These are phyloP conservation scores for Poteriospumella lacustris DNA, from an alignment of 108 stramenopile species.

Conservation along the genomic window DNA sequence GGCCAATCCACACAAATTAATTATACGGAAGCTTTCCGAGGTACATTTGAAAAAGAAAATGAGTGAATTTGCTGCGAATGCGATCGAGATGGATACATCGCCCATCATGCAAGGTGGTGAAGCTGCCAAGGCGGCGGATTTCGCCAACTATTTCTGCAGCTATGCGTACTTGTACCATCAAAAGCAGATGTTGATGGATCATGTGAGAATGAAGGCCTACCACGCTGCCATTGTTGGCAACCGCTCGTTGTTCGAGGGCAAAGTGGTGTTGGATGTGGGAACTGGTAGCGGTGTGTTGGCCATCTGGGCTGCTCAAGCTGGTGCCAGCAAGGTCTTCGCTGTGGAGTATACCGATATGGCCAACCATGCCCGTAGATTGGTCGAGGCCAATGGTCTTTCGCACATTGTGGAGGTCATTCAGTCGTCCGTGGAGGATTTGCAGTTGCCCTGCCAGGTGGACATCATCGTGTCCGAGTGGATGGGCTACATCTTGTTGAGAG, in stretches of 20 bases:
- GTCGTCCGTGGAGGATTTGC: conserved; percentile 49
- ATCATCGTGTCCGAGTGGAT: conserved; percentile 98
- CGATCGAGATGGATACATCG: background rate
- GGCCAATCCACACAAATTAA: no score
- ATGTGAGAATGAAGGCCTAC: conserved; percentile 95
- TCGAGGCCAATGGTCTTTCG: conserved; percentile 77
- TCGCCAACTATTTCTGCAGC: conserved; percentile 87
- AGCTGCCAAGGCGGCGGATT: conserved; percentile 63
- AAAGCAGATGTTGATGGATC: conserved; percentile 96
- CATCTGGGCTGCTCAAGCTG: conserved; percentile 93
- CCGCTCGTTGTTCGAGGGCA: conserved; percentile 78
- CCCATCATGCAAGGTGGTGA: conserved; percentile 32
- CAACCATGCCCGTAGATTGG: conserved; percentile 78
- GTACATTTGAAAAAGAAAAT: no score
- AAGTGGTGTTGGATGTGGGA: conserved; percentile 96
- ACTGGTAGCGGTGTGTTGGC: conserved; percentile 93
- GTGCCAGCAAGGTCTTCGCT: conserved; percentile 74
- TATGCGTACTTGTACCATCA: conserved; percentile 96
- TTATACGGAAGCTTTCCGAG: no score
- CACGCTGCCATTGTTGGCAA: conserved; percentile 91
- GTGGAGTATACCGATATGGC: conserved; percentile 97
- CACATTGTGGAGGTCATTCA: conserved; percentile 93
- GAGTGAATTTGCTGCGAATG: background rate
- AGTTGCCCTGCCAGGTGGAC: conserved; percentile 72
- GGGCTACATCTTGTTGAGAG: conserved; percentile 95